Base-by-base conservation (phyloP, 768 basidiomycete species). In the Suillus subluteus region DNA sequence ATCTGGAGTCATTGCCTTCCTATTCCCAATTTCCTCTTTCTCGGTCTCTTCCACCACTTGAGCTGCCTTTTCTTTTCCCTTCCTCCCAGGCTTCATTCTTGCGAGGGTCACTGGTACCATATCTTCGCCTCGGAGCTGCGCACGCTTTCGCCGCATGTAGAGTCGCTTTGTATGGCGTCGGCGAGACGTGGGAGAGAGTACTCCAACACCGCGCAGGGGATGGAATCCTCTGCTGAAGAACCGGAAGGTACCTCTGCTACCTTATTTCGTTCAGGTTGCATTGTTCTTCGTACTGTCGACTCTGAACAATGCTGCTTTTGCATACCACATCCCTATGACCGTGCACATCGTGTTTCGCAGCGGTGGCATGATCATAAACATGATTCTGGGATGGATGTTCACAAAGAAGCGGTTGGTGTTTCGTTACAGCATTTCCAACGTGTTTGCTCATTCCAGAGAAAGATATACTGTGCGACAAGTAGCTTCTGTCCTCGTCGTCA, bases 291-390 rank as follows among this genome's bases (percentile, higher is more conserved):
- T 84, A 5, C 83, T 95, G 62, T 95, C 93, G 7, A 74, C 92
- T 67, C 81, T 98, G 70, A 98, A 98, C 76, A 98, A 96, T 79
- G 87, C 86, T n/a, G 95, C 94, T 1, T 97, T 98, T 73, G 91
- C 85, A 7, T 95, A 91, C 74, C 78, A 84, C 48, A 90, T 98
- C 66, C 95, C 96, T 26, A 95, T 98, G 88, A 80, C 92, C 0
- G 90, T 98, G 1, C 96, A 98, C 78, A 97, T 98, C 75, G 91
- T 98, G 67, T 97, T 97, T 74, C 85, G 96, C 50, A 94, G 92
- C 70, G 95, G 92, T 0, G 96, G 95, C 0, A 80, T 97, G 64
- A 86, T 94, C 40, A 82, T 96, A 37, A 95, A 90, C 71, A 90
- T 98, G 88, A 37, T 91, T 16, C 83, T 96, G 61, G 95, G 94